phyloP scores from a whole-genome alignment of 2,329 filamentous ascomycete species.

The Colletotrichum theobromicola region DNA sequence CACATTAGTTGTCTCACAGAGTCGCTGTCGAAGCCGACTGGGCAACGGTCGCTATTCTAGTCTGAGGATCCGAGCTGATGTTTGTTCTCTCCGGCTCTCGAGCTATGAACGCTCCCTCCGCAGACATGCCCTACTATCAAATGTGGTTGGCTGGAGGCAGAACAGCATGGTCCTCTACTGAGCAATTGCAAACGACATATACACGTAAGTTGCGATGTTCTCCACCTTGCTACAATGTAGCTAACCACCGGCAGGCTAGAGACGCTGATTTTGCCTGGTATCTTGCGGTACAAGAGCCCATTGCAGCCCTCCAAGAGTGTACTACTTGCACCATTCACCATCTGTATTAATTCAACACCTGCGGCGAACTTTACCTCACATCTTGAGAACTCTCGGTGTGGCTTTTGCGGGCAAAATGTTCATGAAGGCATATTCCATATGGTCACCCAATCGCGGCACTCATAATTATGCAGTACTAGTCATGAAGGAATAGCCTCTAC shows the following conservation, averaged over 20 bases:
- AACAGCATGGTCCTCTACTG: background rate
- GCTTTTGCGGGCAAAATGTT: background rate
- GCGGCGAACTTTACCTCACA: background rate
- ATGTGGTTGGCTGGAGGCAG: background rate
- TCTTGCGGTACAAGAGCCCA: background rate
- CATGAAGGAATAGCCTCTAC: background rate
- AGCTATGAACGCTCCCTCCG: background rate
- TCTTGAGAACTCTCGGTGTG: background rate
- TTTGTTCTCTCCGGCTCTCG: background rate
- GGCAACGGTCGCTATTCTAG: background rate
- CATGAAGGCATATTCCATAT: background rate
- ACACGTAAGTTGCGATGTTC: background rate
- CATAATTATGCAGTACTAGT: background rate
- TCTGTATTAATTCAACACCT: background rate
- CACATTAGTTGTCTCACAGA: background rate
- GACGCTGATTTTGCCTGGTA: background rate
- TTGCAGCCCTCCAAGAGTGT: background rate
- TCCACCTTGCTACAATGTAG: background rate
- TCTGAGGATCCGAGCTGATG: background rate
- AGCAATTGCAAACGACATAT: background rate
- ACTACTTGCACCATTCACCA: background rate
- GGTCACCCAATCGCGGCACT: background rate
- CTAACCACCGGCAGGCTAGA: background rate
- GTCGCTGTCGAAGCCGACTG: background rate
- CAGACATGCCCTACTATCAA: background rate